Evolutionary conservation across 768 basidiomycete genomes (phyloP), one percentile per base, ranked within the genome.

Genomic region (Xanthoconium stramineum): DNA sequence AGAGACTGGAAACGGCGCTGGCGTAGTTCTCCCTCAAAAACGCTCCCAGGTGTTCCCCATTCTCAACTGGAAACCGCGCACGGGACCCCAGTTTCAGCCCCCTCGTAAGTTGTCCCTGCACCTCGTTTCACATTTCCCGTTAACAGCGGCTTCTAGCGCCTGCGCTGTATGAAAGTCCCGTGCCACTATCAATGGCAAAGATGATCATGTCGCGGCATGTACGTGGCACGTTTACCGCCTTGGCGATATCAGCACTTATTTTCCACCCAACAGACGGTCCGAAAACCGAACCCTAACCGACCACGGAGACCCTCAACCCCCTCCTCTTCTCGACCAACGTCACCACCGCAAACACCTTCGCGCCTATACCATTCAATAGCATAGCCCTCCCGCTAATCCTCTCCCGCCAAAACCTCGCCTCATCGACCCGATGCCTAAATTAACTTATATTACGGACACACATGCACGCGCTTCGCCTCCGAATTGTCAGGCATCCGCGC

Each of bases 191-290:
- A 9, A 80, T 80, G 78, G 78, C 78, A 35, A 80, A 80, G 64
- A 74, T 80, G 56, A 80, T 80, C 59, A 80, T 80, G 79, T 79
- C 78, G 30, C 76, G 78, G 65, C 78, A 80, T 69, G 78, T 80
- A 62, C 44, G 78, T 64, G 29, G 10, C 33, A 11, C 28, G 52
- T 42, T 52, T 29, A 47, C 43, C n/a, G 56, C 29, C 9, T 58
- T 40, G 40, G 38, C 55, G 38, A 28, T 24, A 17, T 20, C 3
- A 10, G 10, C 35, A 15, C 60, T 62, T 36, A 62, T 37, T 1
- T 35, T 33, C 6, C 19, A 1, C 40, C 9, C 14, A 15, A n/a
- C 50, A 73, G 72, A 73, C 72, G 8, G 74, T 73, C 19, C 70
- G 72, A 47, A 64, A 62, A 47, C 72, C 72, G 14, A 69, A 65